Conservation (phyloP, 2,329 filamentous ascomycete genomes). For the Allantophomopsis lycopodina region DNA sequence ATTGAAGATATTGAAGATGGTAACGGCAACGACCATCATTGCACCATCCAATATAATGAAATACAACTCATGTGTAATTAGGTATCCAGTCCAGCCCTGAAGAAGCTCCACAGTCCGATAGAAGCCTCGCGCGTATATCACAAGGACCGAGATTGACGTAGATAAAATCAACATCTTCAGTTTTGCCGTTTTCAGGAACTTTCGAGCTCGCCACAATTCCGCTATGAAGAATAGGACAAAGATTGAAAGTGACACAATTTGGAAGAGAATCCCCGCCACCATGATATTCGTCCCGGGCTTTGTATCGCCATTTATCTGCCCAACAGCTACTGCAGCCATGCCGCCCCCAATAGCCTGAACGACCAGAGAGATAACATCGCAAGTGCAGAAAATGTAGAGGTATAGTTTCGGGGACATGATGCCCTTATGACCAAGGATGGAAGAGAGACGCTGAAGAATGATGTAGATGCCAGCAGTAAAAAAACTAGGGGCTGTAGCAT, state of each 20-base stretch:
- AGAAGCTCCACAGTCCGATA: slow-evolving; percentile 30
- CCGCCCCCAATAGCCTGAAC: slow-evolving; percentile 43
- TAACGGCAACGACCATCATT: slow-evolving; percentile 24
- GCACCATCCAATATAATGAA: slow-evolving; percentile 26
- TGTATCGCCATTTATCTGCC: slow-evolving; percentile 18
- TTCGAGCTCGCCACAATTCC: slow-evolving; percentile 8
- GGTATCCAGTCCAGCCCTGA: slow-evolving; percentile 25
- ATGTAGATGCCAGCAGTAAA: slow-evolving; percentile 49
- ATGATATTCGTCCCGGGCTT: slow-evolving; percentile 19
- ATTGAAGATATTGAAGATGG: slow-evolving; percentile 7
- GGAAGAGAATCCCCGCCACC: slow-evolving; percentile 21
- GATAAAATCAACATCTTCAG: slow-evolving; percentile 16
- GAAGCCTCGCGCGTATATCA: slow-evolving; percentile 28
- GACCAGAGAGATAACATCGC: slow-evolving; percentile 40
- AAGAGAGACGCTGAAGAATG: slow-evolving; percentile 43
- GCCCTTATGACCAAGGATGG: slow-evolving; percentile 30
- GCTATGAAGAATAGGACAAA: slow-evolving; percentile 24
- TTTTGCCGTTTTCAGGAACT: slow-evolving; percentile 2
- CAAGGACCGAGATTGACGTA: slow-evolving; percentile 20
- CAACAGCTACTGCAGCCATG: slow-evolving; percentile 31
- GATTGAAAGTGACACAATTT: slow-evolving; percentile 21
- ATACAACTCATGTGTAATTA: slow-evolving; percentile 26
- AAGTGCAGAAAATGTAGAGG: slow-evolving; percentile 42
- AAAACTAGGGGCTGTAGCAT: slow-evolving; percentile 22
- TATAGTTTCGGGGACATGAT: slow-evolving; percentile 37